A percentile compares a stretch with the other conserved stretches of the same genome.
phyloP scores from a whole-genome alignment of 192 early-diverging fungal species.

The Pilaira anomala region DNA sequence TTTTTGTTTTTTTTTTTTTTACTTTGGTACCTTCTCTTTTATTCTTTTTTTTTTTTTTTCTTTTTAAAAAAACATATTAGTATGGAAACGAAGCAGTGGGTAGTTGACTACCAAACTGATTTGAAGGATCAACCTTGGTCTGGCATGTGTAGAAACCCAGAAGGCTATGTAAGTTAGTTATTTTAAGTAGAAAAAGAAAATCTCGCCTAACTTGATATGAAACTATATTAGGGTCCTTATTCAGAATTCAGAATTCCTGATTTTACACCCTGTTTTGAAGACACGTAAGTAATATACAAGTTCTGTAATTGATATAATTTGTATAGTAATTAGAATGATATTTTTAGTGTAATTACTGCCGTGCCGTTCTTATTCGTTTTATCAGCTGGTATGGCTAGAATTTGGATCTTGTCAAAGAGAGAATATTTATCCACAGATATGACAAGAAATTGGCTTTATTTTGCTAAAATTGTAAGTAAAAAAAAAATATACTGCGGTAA shows the following conservation, averaged over 20 bases:
- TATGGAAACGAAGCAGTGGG: slow-evolving; percentile 6
- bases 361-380: slow-evolving; percentile 20
- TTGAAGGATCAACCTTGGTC: background rate
- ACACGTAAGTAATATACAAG: slow-evolving; percentile 20
- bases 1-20: background rate
- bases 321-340: too few species aligned
- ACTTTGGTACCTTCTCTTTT: background rate
- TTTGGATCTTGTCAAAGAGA: slow-evolving; percentile 35
- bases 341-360: slow-evolving; percentile 2
- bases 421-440: slow-evolving; percentile 25
- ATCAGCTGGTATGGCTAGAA: slow-evolving; percentile 38
- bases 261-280: slow-evolving; percentile 32
- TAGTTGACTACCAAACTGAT: background rate
- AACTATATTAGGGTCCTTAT: slow-evolving; percentile 24
- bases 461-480: slow-evolving; percentile 33
- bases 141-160: slow-evolving; percentile 27
- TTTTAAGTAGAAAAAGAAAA: background rate
- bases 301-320: too few species aligned
- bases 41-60: background rate
- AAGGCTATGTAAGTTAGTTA: slow-evolving; percentile 42
- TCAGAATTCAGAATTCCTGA: slow-evolving; percentile 17
- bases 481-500: too few species aligned
- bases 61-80: background rate
- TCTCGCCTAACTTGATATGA: background rate
- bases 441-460: slow-evolving; percentile 36